Percentiles rank a stretch among this genome's conserved stretches.
Conservation (phyloP, 2,329 filamentous ascomycete genomes). For the Aspergillus nomiae region DNA sequence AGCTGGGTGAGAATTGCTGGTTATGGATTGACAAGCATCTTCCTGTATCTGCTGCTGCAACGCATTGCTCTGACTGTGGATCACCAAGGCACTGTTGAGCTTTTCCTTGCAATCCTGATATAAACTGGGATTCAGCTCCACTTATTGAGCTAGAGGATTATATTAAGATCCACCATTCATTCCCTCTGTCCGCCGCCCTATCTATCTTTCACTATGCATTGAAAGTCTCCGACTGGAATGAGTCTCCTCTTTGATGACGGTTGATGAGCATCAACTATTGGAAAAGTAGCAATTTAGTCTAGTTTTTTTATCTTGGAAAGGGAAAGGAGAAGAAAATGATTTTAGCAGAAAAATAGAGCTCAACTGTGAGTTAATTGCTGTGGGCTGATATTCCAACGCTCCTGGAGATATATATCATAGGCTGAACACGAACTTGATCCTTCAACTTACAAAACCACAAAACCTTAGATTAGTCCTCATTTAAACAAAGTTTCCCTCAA, state of each 20-base stretch:
- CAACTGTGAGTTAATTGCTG: not conserved
- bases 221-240: too few relatives aligned
- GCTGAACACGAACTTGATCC: too few relatives aligned
- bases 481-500: not conserved
- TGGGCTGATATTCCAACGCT: too few relatives aligned
- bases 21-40: not conserved
- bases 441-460: too few relatives aligned
- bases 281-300: not conserved
- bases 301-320: not conserved
- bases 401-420: too few relatives aligned
- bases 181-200: too few relatives aligned
- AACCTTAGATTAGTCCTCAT: not conserved
- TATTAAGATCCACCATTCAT: too few relatives aligned
- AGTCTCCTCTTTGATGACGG: too few relatives aligned
- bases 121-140: too few relatives aligned
- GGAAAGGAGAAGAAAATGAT: not conserved
- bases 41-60: not conserved
- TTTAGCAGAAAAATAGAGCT: not conserved
- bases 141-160: too few relatives aligned
- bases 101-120: too few relatives aligned
- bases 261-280: not conserved
- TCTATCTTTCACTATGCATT: too few relatives aligned
- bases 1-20: not conserved
- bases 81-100: not conserved
- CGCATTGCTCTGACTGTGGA: not conserved